Base-by-base conservation (phyloP, 2,329 filamentous ascomycete species). In the Colletotrichum sp. region DNA sequence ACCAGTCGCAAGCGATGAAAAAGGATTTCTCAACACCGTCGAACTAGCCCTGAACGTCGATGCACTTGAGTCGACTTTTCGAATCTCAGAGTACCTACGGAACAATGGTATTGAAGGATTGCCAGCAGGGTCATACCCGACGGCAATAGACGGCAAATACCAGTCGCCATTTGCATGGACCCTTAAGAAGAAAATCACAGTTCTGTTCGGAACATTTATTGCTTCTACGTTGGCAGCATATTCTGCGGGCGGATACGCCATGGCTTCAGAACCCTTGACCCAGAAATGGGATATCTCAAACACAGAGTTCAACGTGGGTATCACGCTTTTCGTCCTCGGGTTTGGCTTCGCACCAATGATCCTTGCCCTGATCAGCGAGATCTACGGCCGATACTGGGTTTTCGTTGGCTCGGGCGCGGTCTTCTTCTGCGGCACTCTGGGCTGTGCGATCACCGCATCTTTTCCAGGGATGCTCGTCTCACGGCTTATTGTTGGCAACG, bases 281-380 rank as follows among this genome's bases (percentile, higher is more conserved):
- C 79, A 83, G 5, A 85, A 90, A 80, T 94, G 92, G 92, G 79
- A 87, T 10, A 84, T 94, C 9, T 89, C 89, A 36, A 81, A 84
- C 25, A 88, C 91, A 8, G 90, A 90, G 4, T 89, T 89, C 65
- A 88, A 91, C 18, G 84, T 91, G 4, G 92, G 92, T 28, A 91
- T 94, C 61, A 93, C 93, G 0, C 83, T 88, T 0, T 94, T 93
- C 82, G 93, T 92, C 7, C 81, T 85, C 60, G 92, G 92, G 0
- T 95, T 95, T 78, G 93, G 87, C 2, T 83, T 93, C 62, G 90
- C 92, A 0, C 93, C 93, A 0, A 94, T 94, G 92, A 84, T 93
- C 5, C 85, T 94, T 1, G 93, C 93, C 0, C 93, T 93, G 0
- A 91, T 94, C 72, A 92, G 90, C 3, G 93, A 94, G 79, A 90